Evolutionary conservation across 2,329 filamentous ascomycete genomes (phyloP).

Genomic region (Myriosclerotinia duriaeana): DNA sequence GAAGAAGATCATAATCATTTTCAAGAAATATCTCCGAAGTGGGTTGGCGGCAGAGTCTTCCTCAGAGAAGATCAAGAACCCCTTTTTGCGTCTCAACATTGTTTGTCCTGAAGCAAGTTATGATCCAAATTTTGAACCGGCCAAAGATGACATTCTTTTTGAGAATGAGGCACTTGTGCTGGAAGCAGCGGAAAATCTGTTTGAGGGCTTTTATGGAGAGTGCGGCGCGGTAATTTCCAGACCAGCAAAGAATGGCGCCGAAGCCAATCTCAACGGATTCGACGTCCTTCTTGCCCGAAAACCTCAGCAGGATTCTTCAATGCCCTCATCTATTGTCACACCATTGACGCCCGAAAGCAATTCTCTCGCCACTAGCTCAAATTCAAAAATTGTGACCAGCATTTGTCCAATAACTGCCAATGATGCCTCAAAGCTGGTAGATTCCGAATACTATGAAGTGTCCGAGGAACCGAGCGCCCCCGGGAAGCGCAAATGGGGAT

Average conservation of each 20-base stretch:
- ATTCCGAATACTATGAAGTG: background rate
- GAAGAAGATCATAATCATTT: conserved; percentile 57
- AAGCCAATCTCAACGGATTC: conserved; percentile 28
- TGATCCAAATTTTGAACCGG: conserved; percentile 69
- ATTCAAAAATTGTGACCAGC: background rate
- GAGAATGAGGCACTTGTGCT: conserved; percentile 51
- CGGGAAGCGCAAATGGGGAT: conserved; percentile 38
- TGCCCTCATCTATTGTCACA: background rate
- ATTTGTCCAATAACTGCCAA: background rate
- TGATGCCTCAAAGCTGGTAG: background rate
- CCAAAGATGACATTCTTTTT: conserved; percentile 72
- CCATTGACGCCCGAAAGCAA: background rate
- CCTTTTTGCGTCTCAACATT: conserved; percentile 65
- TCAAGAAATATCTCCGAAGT: conserved; percentile 51
- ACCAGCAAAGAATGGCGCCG: background rate
- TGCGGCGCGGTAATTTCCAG: background rate
- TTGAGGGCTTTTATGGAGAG: conserved; percentile 37
- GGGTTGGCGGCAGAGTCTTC: conserved; percentile 30
- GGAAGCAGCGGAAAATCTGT: conserved; percentile 36
- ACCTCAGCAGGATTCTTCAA: conserved; percentile 9
- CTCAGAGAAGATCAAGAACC: conserved; percentile 45
- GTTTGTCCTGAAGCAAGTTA: conserved; percentile 62
- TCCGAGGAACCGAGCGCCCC: background rate
- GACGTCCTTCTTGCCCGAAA: conserved; percentile 35
- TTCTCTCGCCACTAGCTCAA: background rate